phyloP scores from a whole-genome alignment of 306 rosid genomes.

The Leucaena leucocephala region DNA sequence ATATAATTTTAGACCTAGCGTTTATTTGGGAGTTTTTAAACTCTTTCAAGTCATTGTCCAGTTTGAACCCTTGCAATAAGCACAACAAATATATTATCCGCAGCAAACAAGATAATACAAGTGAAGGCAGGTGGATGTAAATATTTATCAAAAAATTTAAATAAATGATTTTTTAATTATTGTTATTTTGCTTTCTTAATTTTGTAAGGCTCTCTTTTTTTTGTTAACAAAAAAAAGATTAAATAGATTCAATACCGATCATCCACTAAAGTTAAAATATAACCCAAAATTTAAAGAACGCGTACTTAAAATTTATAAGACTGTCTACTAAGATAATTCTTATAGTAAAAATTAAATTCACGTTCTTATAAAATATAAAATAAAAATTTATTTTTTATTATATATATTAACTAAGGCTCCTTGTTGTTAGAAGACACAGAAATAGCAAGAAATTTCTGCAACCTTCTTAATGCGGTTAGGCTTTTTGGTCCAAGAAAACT shows the following conservation, averaged over 20 bases:
- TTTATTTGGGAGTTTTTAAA: not conserved
- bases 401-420: no score
- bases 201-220: not conserved
- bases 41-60: not conserved
- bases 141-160: not conserved
- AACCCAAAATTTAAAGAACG: no score
- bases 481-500: conserved; percentile 16
- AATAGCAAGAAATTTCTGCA: not conserved
- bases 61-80: no score
- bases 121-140: not conserved
- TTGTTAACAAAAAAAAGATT: no score
- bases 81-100: not conserved
- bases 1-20: not conserved
- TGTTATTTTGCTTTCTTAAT: not conserved
- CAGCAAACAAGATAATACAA: not conserved
- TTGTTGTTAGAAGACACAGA: not conserved
- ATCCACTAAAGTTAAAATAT: no score
- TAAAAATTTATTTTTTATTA: no score
- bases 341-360: no score
- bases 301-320: no score
- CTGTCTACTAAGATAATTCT: no score
- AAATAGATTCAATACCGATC: no score
- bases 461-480: not conserved
- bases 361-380: no score
- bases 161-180: not conserved